Base-by-base conservation (phyloP, 2,329 filamentous ascomycete species). In the Cladorrhinum sp. region DNA sequence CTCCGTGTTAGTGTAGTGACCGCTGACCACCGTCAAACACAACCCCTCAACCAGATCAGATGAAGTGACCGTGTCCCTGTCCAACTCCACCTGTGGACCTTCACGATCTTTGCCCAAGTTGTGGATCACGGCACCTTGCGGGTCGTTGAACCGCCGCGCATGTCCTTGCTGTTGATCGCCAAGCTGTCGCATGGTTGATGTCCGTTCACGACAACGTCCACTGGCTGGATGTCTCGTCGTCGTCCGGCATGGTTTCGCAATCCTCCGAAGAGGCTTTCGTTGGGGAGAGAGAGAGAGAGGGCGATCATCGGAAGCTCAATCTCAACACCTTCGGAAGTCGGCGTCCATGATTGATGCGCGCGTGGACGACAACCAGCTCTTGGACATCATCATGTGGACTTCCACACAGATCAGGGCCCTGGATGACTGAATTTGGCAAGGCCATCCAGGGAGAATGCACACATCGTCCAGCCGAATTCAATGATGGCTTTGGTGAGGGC, bases 111-210 rank as follows among this genome's bases (percentile, higher is more conserved):
- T 48, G 53, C 53, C 20, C 36, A 55, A 45, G 53, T 45, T 55
- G 53, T 55, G 36, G 53, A 55, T 48, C 36, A 55, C 51, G 53
- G 53, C 53, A 55, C 32, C 36, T 55, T 27, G 36, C 53, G 53
- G 53, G 36, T 45, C 22, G 22, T 41, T 25, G 20, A 25, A 48
- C 41, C 41, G 41, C 41, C 18, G 41, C 6, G 3, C 41, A 20
- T 45, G 53, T 55, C 32, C 38, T 38, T 24, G 49, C 22, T 24
- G 38, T 55, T 55, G 53, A 55, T 55, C 38, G 53, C 53, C 53
- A 55, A 55, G 36, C 36, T 27, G 51, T 55, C 32, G 36, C 36
- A 48, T 45, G 20, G 23, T 27, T 32, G 7, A n/a, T 45, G 41
- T 45, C 41, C 41, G n/a, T 13, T 13, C 18, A 45, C 18, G 20